phyloP scores from a whole-genome alignment of 2,329 filamentous ascomycete species.

The Diplodia corticola region DNA sequence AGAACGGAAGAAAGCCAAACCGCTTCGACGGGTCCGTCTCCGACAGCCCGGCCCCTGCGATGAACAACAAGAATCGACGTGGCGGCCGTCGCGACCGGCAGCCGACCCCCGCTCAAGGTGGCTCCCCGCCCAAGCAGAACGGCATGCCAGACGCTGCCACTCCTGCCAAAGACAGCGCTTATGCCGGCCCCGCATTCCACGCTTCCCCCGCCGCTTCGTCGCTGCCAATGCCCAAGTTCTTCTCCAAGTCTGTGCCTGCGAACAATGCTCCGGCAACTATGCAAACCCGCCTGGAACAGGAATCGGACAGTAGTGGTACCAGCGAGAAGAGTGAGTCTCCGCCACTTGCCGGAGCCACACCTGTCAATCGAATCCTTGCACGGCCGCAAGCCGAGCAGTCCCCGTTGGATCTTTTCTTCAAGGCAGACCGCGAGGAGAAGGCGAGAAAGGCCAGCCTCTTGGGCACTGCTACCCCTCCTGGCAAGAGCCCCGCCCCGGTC shows the following conservation, averaged over 20 bases:
- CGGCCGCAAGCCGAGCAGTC: conserved; percentile 60
- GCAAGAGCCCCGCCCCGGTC: conserved; percentile 30
- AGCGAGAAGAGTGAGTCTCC: conserved; percentile 25
- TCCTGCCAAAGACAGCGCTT: conserved; percentile 58
- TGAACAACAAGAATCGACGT: conserved; percentile 9
- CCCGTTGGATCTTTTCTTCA: conserved; percentile 87
- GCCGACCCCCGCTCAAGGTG: neutral
- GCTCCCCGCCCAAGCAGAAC: conserved; percentile 16
- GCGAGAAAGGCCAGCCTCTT: conserved; percentile 55
- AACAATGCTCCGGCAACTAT: conserved; percentile 53
- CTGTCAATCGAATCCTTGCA: conserved; percentile 44
- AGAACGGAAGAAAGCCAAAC: neutral
- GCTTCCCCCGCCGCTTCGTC: conserved; percentile 89
- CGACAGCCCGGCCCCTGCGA: conserved; percentile 29
- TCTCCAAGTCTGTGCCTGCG: conserved; percentile 72
- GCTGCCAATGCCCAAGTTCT: conserved; percentile 86
- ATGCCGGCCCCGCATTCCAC: conserved; percentile 93
- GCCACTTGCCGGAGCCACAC: conserved; percentile 40
- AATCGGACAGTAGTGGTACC: conserved; percentile 38
- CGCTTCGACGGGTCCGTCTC: conserved; percentile 47
- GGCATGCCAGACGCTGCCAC: conserved; percentile 26
- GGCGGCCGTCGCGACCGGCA: conserved; percentile 10
- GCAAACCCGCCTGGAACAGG: conserved; percentile 48
- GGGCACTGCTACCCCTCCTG: conserved; percentile 28
- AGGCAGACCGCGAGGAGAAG: conserved; percentile 78